Conservation (phyloP, 306 rosid species). For the Cucurbita argyrosperma region DNA sequence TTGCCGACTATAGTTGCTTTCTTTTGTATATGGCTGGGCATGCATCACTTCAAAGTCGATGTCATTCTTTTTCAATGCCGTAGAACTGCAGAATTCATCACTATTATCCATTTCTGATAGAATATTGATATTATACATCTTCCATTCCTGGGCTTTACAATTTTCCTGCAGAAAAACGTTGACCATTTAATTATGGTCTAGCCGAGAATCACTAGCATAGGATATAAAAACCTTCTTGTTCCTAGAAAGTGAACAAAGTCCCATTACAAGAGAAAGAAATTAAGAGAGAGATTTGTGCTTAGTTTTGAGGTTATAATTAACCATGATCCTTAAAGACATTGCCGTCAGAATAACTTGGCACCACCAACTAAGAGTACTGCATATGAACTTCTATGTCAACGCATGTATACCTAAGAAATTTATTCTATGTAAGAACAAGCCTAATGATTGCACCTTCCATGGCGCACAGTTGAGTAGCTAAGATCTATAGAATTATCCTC, state of each 20-base stretch:
- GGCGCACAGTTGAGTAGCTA: background rate
- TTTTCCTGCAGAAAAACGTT: constrained; percentile 18
- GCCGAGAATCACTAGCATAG: background rate
- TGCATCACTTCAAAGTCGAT: constrained; percentile 9
- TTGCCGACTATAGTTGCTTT: constrained; percentile 13
- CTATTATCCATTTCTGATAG: constrained; percentile 10
- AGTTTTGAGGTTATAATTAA: background rate
- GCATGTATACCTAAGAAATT: background rate
- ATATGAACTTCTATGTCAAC: background rate
- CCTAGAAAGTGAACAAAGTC: background rate
- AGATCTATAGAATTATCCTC: background rate
- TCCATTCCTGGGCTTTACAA: constrained; percentile 24
- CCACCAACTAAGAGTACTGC: background rate
- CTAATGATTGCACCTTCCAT: background rate
- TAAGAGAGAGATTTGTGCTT: background rate
- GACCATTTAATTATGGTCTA: background rate
- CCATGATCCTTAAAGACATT: background rate
- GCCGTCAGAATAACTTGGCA: background rate
- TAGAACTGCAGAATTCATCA: constrained; percentile 15
- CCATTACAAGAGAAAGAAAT: background rate
- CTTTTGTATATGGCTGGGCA: constrained; percentile 14
- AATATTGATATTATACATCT: background rate
- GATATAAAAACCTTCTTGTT: background rate
- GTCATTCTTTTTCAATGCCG: constrained; percentile 5
- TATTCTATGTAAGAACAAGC: background rate